Evolutionary conservation across 2,329 filamentous ascomycete species (phyloP), one percentile per base, ranked within the genome.

Genomic region (Bipolaris cookei): DNA sequence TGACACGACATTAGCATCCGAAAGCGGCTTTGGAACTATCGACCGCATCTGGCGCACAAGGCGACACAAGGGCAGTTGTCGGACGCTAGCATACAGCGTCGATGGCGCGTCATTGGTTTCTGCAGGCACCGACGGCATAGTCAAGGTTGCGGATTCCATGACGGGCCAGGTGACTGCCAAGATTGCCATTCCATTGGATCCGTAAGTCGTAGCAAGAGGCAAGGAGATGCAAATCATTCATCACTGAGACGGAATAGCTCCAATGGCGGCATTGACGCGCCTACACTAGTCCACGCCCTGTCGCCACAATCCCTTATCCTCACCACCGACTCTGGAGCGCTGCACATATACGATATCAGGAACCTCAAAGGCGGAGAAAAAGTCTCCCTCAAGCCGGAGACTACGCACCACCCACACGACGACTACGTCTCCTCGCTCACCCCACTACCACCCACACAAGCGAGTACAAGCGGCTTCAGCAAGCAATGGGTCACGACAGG

Each of bases 401-500:
- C 93, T 71, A 92, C 91, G 8, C 89, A 94, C 73, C 88, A 88
- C 61, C 94, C 94, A 0, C 95, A 99, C 78, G 88, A 90, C 67
- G 94, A 98, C 79, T 97, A 97, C 76, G 86, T 99, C 52, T 95
- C 93, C 30, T 93, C 91, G 47, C 83, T 99, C 42, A 90, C 91
- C 0, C 88, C 93, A 1, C 84, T 99, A 0, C 92, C 93, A 0
- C 85, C 93, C 0, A 89, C 90, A 1, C 84, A 88, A 28, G 86
- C 90, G 54, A 95, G 90, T 75, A 97, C 92, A 0, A 94, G 90
- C 16, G 93, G 93, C 4, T 94, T 91, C 74, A 88, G 91, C 68
- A 97, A 97, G 78, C 94, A 98, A 78, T 99, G 92, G 90, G 85
- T 97, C 50, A 95, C 90, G 35, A 97, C 93, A 0, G 95, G 95